These are phyloP conservation scores for Geranomyces variabilis DNA, from an alignment of 192 early-diverging fungal genomes.

Conservation along the genomic window DNA sequence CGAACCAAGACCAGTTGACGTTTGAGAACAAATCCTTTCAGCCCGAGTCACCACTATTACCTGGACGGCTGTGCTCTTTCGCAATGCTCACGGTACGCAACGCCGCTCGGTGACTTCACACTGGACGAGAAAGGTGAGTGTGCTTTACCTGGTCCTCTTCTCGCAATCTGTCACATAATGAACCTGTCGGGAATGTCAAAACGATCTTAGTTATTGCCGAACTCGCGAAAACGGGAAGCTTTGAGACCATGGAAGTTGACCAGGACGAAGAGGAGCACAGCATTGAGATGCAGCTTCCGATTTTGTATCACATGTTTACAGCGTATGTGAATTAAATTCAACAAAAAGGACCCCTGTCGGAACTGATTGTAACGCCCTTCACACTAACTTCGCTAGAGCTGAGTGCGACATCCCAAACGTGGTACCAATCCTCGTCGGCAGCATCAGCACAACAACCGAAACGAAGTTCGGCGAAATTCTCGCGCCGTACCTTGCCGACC, in stretches of 20 bases:
- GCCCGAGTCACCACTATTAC: constrained; percentile 88
- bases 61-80: constrained; percentile 81
- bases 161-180: not conserved
- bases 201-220: constrained; percentile 59
- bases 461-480: constrained; percentile 71
- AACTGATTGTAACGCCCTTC: too few species aligned
- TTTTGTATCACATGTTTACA: constrained; percentile 81
- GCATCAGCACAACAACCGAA: constrained; percentile 63
- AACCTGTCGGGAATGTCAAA: not conserved
- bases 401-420: constrained; percentile 42
- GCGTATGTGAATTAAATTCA: constrained; percentile 50
- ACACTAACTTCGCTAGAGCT: too few species aligned
- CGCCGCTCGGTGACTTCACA: constrained; percentile 82
- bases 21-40: not conserved
- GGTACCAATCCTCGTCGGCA: constrained; percentile 90
- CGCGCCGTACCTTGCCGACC: constrained; percentile 70
- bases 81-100: constrained; percentile 71
- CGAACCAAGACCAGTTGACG: too few species aligned
- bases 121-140: constrained; percentile 67
- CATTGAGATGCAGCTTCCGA: constrained; percentile 97
- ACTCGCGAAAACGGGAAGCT: constrained; percentile 66
- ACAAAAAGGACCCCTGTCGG: too few species aligned
- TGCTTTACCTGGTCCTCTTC: not conserved
- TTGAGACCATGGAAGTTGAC: constrained; percentile 63
- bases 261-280: constrained; percentile 95